These are phyloP conservation scores for Xylaria sp. DNA, from an alignment of 2,329 filamentous ascomycete genomes.

Conservation along the genomic window DNA sequence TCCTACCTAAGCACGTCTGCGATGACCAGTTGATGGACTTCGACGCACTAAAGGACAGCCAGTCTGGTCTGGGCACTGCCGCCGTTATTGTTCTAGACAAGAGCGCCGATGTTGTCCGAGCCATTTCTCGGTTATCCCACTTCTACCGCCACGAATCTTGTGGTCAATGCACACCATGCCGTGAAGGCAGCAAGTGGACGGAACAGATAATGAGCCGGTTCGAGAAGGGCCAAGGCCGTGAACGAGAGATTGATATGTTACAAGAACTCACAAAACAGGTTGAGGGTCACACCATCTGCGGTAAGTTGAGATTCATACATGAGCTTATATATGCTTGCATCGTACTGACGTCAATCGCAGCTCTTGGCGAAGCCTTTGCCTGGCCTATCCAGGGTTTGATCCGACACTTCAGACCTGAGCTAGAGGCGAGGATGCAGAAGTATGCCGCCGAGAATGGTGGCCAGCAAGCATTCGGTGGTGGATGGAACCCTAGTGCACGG, in stretches of 20 bases:
- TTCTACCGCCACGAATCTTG: conserved; percentile 99
- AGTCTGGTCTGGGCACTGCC: conserved; percentile 95
- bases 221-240: conserved; percentile 86
- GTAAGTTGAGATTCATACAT: conserved; percentile 60
- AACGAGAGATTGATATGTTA: conserved; percentile 98
- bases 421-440: conserved; percentile 89
- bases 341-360: conserved; percentile 55
- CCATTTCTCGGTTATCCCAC: conserved; percentile 89
- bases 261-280: conserved; percentile 99
- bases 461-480: conserved; percentile 79
- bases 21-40: conserved; percentile 99
- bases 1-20: conserved; percentile 88
- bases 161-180: conserved; percentile 99
- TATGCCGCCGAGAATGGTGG: conserved; percentile 79
- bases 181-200: conserved; percentile 98
- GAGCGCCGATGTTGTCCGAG: conserved; percentile 93
- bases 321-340: background rate
- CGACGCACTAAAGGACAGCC: conserved; percentile 95
- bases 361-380: conserved; percentile 95
- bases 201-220: conserved; percentile 99
- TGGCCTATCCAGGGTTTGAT: conserved; percentile 99
- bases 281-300: conserved; percentile 98
- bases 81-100: conserved; percentile 99
- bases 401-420: conserved; percentile 95
- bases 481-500: conserved; percentile 80